A percentile compares a stretch with the other conserved stretches of the same genome.
Conservation (phyloP, 371 early-diverging fungal genomes). For the Lichtheimia ramosa region DNA sequence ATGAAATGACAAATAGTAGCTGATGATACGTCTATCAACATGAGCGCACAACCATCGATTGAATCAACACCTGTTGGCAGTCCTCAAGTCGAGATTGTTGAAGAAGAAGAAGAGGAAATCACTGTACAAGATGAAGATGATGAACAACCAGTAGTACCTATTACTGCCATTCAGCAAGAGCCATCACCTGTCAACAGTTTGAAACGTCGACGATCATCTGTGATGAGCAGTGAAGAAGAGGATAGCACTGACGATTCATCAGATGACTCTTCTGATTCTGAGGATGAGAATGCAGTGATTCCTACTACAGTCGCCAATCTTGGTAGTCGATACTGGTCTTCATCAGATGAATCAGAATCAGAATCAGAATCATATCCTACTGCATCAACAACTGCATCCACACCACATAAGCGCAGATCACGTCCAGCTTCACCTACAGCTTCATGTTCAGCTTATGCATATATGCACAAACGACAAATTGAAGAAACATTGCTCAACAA, state of each 20-base stretch:
- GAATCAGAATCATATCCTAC: slow-evolving; percentile 16
- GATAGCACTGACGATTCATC: slow-evolving; percentile 25
- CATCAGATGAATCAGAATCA: slow-evolving; percentile 38
- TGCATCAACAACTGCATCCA: neutral
- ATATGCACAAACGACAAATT: slow-evolving; percentile 49
- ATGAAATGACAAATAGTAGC: neutral
- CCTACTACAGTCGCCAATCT: slow-evolving; percentile 44
- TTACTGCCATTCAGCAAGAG: neutral
- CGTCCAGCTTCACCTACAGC: slow-evolving; percentile 15
- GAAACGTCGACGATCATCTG: slow-evolving; percentile 7
- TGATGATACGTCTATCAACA: neutral
- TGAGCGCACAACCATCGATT: neutral
- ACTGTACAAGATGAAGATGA: neutral
- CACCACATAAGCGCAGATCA: slow-evolving; percentile 12
- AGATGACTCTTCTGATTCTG: slow-evolving; percentile 18
- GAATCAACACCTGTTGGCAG: slow-evolving; percentile 5
- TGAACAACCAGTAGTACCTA: no score
- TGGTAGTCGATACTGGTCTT: slow-evolving; percentile 33
- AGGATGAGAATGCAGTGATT: slow-evolving; percentile 26
- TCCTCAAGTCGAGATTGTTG: slow-evolving; percentile 1
- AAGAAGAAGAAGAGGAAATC: slow-evolving; percentile 14
- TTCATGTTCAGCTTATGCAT: slow-evolving; percentile 20
- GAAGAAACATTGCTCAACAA: slow-evolving; percentile 46
- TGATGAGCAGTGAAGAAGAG: neutral
- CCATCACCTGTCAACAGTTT: neutral